Evolutionary conservation across 2,329 filamentous ascomycete species (phyloP).

Genomic region (Paecilomyces formosus): DNA sequence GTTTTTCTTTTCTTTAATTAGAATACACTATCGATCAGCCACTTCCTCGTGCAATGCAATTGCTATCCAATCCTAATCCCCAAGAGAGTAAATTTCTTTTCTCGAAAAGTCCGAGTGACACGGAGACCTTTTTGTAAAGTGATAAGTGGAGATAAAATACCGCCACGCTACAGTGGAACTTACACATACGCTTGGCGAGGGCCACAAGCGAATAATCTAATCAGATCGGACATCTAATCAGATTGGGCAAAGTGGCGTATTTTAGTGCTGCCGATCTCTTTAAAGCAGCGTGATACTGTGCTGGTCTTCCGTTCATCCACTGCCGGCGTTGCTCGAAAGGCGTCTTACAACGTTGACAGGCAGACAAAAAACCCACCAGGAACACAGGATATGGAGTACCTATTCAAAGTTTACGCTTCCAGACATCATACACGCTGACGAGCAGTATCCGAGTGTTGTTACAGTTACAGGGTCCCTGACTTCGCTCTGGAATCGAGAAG

Average conservation of each 20-base stretch:
- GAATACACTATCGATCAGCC: neutral
- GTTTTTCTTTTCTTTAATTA: neutral
- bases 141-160: neutral
- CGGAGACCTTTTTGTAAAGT: neutral
- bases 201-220: slow-evolving; percentile 10
- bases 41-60: neutral
- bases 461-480: neutral
- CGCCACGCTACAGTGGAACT: neutral
- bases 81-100: neutral
- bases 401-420: neutral
- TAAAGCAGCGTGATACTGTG: neutral
- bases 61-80: neutral
- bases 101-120: neutral
- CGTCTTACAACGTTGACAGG: neutral
- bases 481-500: neutral
- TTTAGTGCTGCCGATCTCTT: slow-evolving; percentile 8
- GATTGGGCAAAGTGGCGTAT: slow-evolving; percentile 6
- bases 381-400: too few species aligned
- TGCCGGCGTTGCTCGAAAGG: neutral
- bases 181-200: neutral
- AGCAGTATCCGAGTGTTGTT: neutral
- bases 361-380: too few species aligned
- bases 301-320: neutral
- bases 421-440: neutral
- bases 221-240: slow-evolving; percentile 20